phyloP scores from a whole-genome alignment of 805 yeast genomes.

The Suhomyces canberraensis region DNA sequence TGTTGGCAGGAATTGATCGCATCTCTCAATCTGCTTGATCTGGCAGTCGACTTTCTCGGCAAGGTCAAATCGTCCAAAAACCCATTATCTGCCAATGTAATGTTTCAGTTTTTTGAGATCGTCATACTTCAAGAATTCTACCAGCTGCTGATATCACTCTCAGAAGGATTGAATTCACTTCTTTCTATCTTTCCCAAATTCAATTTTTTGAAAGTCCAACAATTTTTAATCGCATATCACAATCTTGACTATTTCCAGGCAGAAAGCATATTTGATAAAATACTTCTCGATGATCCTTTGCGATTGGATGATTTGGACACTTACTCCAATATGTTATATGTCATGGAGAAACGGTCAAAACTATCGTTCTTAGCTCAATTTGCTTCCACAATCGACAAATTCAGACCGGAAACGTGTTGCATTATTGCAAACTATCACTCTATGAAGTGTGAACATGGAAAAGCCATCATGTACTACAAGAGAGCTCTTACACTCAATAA shows the following conservation, averaged over 20 bases:
- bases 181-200: constrained; percentile 65
- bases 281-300: constrained; percentile 73
- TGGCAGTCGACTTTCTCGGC: constrained; percentile 44
- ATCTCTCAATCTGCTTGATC: constrained; percentile 59
- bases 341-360: constrained; percentile 84
- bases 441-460: constrained; percentile 88
- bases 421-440: constrained; percentile 92
- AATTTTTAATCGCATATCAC: constrained; percentile 78
- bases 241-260: constrained; percentile 82
- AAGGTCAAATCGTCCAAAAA: constrained; percentile 35
- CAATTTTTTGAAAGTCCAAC: constrained; percentile 71
- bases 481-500: constrained; percentile 82
- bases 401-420: constrained; percentile 92
- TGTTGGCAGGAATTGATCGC: constrained; percentile 81
- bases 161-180: constrained; percentile 48
- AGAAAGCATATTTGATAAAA: constrained; percentile 72
- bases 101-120: constrained; percentile 58
- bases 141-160: constrained; percentile 56
- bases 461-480: constrained; percentile 88
- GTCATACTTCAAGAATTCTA: constrained; percentile 74
- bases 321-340: constrained; percentile 92
- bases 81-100: constrained; percentile 27
- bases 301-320: constrained; percentile 88
- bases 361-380: constrained; percentile 83
- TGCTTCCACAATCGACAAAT: constrained; percentile 76